These are phyloP conservation scores for Boletus semigastroideus DNA, from an alignment of 1,284 basidiomycete genomes.

Conservation along the genomic window DNA sequence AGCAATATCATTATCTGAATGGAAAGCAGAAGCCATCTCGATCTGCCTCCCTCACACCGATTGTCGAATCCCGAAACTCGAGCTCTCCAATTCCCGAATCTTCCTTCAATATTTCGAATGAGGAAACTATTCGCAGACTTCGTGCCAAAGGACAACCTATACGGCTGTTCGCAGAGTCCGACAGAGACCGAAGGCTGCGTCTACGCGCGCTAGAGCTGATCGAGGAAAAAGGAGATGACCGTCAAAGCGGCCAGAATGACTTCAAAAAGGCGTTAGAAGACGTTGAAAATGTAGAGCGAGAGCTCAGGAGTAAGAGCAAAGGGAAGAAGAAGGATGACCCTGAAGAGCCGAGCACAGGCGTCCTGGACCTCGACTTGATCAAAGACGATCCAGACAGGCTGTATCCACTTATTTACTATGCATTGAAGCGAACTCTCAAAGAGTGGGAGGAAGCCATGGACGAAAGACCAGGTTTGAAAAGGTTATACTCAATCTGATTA, in stretches of 20 bases:
- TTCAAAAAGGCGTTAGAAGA: conserved; percentile 93
- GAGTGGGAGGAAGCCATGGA: conserved; percentile 97
- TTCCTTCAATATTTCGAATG: conserved; percentile 88
- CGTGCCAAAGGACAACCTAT: conserved; percentile 93
- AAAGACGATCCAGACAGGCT: conserved; percentile 95
- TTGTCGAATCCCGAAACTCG: conserved; percentile 32
- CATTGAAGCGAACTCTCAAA: conserved; percentile 87
- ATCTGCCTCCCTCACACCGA: conserved; percentile 44
- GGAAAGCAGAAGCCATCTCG: conserved; percentile 51
- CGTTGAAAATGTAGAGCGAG: conserved; percentile 82
- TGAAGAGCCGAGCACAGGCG: conserved; percentile 47
- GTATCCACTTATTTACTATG: conserved; percentile 97
- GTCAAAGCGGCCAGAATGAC: conserved; percentile 85
- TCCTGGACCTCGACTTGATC: conserved; percentile 79
- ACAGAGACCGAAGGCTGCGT: conserved; percentile 89
- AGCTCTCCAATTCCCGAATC: conserved; percentile 56
- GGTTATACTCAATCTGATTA: background rate
- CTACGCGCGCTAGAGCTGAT: conserved; percentile 92
- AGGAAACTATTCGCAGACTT: conserved; percentile 88
- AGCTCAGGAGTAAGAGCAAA: conserved; percentile 61
- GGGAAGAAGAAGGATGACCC: conserved; percentile 65
- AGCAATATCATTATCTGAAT: conserved; percentile 34
- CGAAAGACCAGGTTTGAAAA: conserved; percentile 71
- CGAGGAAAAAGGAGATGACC: conserved; percentile 81
- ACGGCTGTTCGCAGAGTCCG: conserved; percentile 91